Conservation (phyloP, 129 eudicot species). For the Ambrosia trifida region DNA sequence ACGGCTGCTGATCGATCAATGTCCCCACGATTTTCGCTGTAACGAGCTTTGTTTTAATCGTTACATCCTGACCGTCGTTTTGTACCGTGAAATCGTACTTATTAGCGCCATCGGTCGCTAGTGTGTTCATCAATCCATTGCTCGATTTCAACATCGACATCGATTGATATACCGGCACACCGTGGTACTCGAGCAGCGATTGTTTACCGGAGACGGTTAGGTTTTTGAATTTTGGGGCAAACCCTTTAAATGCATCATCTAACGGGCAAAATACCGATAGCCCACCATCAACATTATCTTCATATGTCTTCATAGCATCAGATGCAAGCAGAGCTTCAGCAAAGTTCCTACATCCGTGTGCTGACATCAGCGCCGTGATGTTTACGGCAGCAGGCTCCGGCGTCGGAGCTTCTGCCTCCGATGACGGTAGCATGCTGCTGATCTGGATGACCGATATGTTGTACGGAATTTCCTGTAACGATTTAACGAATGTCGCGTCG, state of each 20-base stretch:
- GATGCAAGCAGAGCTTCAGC: slow-evolving; percentile 71
- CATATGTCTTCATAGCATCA: slow-evolving; percentile 63
- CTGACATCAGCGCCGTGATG: slow-evolving; percentile 63
- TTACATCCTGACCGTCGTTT: slow-evolving; percentile 75
- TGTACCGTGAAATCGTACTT: slow-evolving; percentile 72
- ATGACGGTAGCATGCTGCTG: slow-evolving; percentile 52
- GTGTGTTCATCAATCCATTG: slow-evolving; percentile 75
- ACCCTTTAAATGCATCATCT: slow-evolving; percentile 77
- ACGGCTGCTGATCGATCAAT: slow-evolving; percentile 69
- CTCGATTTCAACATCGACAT: slow-evolving; percentile 60
- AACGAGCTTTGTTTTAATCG: slow-evolving; percentile 61
- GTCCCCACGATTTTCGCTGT: slow-evolving; percentile 71
- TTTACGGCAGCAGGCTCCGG: slow-evolving; percentile 68
- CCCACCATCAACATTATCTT: slow-evolving; percentile 59
- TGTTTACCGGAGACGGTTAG: slow-evolving; percentile 61
- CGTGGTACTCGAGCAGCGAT: slow-evolving; percentile 78
- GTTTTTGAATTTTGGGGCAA: slow-evolving; percentile 68
- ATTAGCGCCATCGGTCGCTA: slow-evolving; percentile 87
- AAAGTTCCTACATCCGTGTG: slow-evolving; percentile 80
- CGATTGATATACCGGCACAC: slow-evolving; percentile 66
- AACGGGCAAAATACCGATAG: slow-evolving; percentile 74
- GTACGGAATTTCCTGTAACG: slow-evolving; percentile 69
- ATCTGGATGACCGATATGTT: slow-evolving; percentile 82
- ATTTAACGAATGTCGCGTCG: slow-evolving; percentile 59
- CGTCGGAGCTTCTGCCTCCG: slow-evolving; percentile 86